Evolutionary conservation across 768 basidiomycete species (phyloP), one percentile per base, ranked within the genome.

Genomic region (Pilatotrama ljubarskyi): DNA sequence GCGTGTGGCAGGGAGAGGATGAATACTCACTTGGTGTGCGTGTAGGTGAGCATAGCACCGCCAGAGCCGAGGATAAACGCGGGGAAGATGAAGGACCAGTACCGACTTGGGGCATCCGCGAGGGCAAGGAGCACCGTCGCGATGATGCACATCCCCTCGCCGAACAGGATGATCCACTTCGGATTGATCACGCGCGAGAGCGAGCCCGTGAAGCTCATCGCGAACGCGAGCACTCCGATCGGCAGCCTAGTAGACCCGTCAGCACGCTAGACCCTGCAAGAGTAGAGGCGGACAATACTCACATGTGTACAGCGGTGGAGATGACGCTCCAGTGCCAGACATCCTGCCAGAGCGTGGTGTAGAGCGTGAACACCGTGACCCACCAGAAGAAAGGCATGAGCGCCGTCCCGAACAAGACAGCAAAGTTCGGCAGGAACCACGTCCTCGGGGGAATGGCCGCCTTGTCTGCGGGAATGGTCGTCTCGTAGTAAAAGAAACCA

Each of bases 21-120:
- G 20, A 20, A 49, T 17, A 69, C 80, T 67, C 67, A 81, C 82
- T 80, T 83, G 2, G 80, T 74, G 51, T 80, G 80, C 15, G 74
- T 77, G 61, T 75, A 84, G 11, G 74, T 69, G 50, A 83, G 64
- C 68, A 78, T 78, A 3, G 72, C 69, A 7, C 83, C 84, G 11
- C 75, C 71, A 13, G 78, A 76, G 14, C 82, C 82, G 46, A 84
- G 58, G 24, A 74, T 54, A 63, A 83, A 80, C 15, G 76, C 84
- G 43, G 84, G 82, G 61, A 84, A 80, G 44, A 77, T 70, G 55
- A 75, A 73, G 1, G 64, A 52, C 81, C 79, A 85, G 68, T 84
- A 85, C 40, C 73, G 67, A 10, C 71, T 72, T 13, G 75, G 72
- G 6, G 62, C 63, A 59, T 80, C 75, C 0, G 76, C 77, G 46